Percentiles rank a stretch among this genome's conserved stretches.
Evolutionary conservation across 768 basidiomycete genomes (phyloP).

Genomic region (Thelephora ganbajun): DNA sequence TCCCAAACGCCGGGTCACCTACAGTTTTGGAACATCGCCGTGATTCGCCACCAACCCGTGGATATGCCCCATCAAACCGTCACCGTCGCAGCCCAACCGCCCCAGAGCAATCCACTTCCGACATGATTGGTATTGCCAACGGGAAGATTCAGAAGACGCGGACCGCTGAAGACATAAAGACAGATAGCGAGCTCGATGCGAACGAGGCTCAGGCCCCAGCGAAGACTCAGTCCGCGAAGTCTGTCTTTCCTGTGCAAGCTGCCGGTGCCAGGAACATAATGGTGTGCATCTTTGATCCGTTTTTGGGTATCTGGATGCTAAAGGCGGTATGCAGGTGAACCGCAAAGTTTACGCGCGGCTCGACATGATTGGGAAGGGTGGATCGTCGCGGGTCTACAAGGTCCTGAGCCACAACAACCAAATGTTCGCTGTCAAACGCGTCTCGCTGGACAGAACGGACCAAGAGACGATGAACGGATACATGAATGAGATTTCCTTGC

Average conservation of each 20-base stretch:
- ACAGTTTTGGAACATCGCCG: conserved; percentile 31
- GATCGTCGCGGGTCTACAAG: conserved; percentile 90
- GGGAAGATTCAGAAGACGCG: conserved; percentile 25
- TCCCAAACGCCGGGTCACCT: conserved; percentile 33
- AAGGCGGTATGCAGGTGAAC: conserved; percentile 40
- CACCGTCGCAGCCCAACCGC: conserved; percentile 62
- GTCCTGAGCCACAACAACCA: conserved; percentile 68
- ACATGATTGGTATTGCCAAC: conserved; percentile 13
- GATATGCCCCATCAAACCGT: conserved; percentile 2
- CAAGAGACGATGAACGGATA: conserved; percentile 82
- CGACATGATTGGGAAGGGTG: conserved; percentile 85
- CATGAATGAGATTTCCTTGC: conserved; percentile 89
- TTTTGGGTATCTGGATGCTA: conserved; percentile 1
- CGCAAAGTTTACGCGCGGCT: conserved; percentile 73
- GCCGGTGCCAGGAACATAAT: not conserved
- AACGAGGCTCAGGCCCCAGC: conserved; percentile 1
- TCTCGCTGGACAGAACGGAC: conserved; percentile 81
- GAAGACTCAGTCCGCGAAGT: conserved; percentile 6
- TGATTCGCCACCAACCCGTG: conserved; percentile 1
- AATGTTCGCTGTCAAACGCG: conserved; percentile 85
- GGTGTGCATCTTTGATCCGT: too few relatives aligned
- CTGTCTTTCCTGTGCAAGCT: conserved; percentile 5
- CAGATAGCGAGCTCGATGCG: conserved; percentile 17
- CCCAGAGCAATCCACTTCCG: conserved; percentile 39
- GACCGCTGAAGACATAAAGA: conserved; percentile 27